These are phyloP conservation scores for Solanum verrucosum DNA, from an alignment of 257 asterid species.

Conservation along the genomic window DNA sequence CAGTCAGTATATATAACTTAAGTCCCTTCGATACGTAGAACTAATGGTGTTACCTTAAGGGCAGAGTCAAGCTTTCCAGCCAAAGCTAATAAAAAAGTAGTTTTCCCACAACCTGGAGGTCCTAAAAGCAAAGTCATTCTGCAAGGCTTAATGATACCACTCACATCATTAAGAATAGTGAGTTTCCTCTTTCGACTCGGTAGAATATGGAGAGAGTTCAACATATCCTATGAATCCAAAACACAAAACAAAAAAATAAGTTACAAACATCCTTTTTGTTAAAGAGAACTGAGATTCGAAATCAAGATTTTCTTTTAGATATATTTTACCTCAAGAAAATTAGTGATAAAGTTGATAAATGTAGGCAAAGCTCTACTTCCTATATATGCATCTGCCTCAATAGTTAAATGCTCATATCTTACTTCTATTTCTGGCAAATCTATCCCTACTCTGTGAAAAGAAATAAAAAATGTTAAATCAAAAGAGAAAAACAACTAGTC, in stretches of 20 bases:
- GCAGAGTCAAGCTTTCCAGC: constrained; percentile 51
- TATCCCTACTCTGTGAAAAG: not conserved
- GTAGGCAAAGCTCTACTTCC: not conserved
- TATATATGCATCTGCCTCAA: not conserved
- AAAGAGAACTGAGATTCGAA: not conserved
- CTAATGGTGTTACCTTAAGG: constrained; percentile 23
- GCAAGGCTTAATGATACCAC: constrained; percentile 61
- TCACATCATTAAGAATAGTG: constrained; percentile 45
- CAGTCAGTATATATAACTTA: not conserved
- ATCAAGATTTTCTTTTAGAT: not conserved
- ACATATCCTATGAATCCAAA: not conserved
- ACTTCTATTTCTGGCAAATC: not conserved
- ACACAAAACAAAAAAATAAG: not conserved
- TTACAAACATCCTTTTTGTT: not conserved
- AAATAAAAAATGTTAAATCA: not conserved
- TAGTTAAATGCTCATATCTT: not conserved
- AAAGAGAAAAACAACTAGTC: not conserved
- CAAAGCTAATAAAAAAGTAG: constrained; percentile 45
- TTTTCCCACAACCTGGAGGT: not conserved
- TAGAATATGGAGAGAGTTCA: constrained; percentile 29
- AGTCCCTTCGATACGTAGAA: not conserved
- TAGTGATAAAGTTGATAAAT: not conserved
- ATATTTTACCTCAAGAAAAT: not conserved
- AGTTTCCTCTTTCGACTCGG: constrained; percentile 39
- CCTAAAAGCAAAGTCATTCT: constrained; percentile 13